These are phyloP conservation scores for Starmerella gropengiesseri DNA, from an alignment of 805 yeast species.

Conservation along the genomic window DNA sequence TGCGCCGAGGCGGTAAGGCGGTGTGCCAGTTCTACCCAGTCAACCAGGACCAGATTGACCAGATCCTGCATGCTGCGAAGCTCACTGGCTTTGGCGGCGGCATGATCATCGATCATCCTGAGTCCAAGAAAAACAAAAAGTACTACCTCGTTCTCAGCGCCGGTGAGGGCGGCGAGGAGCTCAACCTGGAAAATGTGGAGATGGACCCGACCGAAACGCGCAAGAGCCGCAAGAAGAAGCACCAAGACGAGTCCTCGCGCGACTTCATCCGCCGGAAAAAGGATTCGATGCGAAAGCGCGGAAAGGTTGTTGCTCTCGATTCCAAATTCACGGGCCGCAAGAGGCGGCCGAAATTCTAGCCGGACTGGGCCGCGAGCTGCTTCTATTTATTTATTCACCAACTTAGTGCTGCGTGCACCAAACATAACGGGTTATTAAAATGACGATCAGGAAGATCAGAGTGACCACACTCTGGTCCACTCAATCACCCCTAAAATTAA, in stretches of 20 bases:
- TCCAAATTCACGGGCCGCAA: conserved; percentile 85
- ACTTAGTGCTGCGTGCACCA: too few relatives aligned
- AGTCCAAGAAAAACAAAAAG: conserved; percentile 80
- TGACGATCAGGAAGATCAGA: too few relatives aligned
- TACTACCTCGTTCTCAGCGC: conserved; percentile 84
- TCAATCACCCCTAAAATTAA: too few relatives aligned
- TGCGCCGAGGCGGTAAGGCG: conserved; percentile 91
- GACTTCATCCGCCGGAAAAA: conserved; percentile 84
- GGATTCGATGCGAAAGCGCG: conserved; percentile 83
- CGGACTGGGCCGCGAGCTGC: neutral
- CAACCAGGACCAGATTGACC: conserved; percentile 73
- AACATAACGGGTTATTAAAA: too few relatives aligned
- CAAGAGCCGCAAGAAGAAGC: conserved; percentile 32
- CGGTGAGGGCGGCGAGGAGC: conserved; percentile 60
- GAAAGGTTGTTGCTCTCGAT: conserved; percentile 76
- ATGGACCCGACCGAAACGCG: conserved; percentile 43
- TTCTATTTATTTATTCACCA: conserved; percentile 10
- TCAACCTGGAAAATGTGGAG: conserved; percentile 69
- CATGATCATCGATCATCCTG: conserved; percentile 84
- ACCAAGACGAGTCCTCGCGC: conserved; percentile 60
- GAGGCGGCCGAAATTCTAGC: conserved; percentile 53
- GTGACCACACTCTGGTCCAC: too few relatives aligned
- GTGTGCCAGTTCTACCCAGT: conserved; percentile 95
- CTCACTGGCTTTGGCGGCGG: conserved; percentile 96
- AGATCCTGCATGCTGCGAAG: conserved; percentile 74